Conservation (phyloP, 164 flowering plant genomes). For the Litsea cubeba region DNA sequence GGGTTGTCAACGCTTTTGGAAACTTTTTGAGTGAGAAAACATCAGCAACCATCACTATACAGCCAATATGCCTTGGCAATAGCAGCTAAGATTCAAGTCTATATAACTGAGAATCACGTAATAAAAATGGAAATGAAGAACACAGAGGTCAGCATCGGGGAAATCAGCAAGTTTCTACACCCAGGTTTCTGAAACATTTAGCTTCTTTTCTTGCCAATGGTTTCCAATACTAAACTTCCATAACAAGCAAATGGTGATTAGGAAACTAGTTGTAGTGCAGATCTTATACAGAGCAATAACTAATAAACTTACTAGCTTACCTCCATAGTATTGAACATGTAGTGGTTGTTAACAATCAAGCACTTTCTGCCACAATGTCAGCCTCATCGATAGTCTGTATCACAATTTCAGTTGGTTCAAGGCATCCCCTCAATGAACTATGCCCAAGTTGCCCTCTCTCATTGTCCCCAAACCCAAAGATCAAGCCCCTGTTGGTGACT, state of each 20-base stretch:
- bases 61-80: too few species aligned
- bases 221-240: not conserved
- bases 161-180: not conserved
- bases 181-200: not conserved
- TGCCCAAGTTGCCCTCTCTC: slow-evolving; percentile 93
- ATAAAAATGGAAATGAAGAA: not conserved
- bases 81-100: too few species aligned
- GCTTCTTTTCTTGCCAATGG: not conserved
- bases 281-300: not conserved
- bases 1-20: too few species aligned
- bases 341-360: not conserved
- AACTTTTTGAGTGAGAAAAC: too few species aligned
- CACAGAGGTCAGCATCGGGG: not conserved
- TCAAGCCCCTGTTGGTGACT: slow-evolving; percentile 50
- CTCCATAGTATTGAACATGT: not conserved
- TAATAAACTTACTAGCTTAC: not conserved
- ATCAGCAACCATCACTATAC: too few species aligned
- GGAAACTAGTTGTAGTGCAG: not conserved
- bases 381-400: slow-evolving; percentile 16
- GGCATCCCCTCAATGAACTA: slow-evolving; percentile 70
- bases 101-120: too few species aligned
- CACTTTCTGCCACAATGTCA: not conserved
- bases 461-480: slow-evolving; percentile 92
- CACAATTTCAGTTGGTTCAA: slow-evolving; percentile 65
- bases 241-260: not conserved